Base-by-base conservation (phyloP, 163 green algal genomes). In the Prototheca cutis region DNA sequence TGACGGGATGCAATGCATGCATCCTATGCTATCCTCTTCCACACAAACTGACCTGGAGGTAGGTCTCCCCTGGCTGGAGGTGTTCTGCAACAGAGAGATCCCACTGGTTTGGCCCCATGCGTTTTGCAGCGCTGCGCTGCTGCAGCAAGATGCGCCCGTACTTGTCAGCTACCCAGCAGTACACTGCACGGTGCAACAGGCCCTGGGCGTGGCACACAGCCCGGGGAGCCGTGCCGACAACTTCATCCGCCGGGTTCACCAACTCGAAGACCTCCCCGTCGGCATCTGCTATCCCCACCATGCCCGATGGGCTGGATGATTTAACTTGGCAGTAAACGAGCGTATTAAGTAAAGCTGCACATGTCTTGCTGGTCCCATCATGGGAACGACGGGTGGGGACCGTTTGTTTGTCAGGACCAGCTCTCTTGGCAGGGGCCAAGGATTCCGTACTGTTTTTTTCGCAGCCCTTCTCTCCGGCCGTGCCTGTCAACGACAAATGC, bases 11-110 rank as follows among this genome's bases (percentile, higher is more conserved):
- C n/a, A n/a, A n/a, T n/a, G n/a, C n/a, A n/a, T n/a, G n/a, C n/a
- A n/a, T n/a, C n/a, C n/a, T n/a, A n/a, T n/a, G n/a, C n/a, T n/a
- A n/a, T n/a, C n/a, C n/a, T n/a, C n/a, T n/a, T n/a, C n/a, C n/a
- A n/a, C n/a, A n/a, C n/a, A n/a, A n/a, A 4, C 59, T 6, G 25
- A 72, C 80, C n/a, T 80, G 40, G 21, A 54, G 29, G 55, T 70
- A 87, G 8, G 28, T 58, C 53, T 90, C 83, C 15, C 82, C 82
- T 45, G 71, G 67, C 31, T 75, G 61, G n/a, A 90, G 58, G 63
- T 90, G 83, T 69, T 90, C 83, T 7, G 83, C 83, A 4, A 79
- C 61, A 34, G 70, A 83, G 4, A 90, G 58, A 58, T 90, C 83
- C 81, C 80, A 87, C 61, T 84, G 73, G 10, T 55, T 40, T 2